Evolutionary conservation across 371 early-diverging fungal species (phyloP).

Genomic region (Actinomortierella wolfii): DNA sequence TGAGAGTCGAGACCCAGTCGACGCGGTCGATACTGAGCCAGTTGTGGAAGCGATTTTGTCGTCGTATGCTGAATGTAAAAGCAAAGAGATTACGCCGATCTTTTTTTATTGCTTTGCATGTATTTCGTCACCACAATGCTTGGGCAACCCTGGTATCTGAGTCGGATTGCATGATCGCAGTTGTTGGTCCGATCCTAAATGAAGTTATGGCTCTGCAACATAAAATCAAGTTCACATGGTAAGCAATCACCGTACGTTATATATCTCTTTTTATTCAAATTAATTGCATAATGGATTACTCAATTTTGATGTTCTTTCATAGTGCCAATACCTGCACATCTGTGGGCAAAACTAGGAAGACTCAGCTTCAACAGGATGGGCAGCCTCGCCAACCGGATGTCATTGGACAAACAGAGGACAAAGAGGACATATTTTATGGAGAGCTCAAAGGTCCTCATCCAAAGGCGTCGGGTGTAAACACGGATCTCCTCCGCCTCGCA

Average conservation of each 20-base stretch:
- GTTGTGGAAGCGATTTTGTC: not conserved
- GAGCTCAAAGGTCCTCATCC: conserved; percentile 12
- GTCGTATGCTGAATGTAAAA: conserved; percentile 7
- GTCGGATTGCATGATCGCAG: conserved; percentile 16
- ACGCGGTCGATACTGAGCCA: conserved; percentile 1
- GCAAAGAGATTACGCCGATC: conserved; percentile 5
- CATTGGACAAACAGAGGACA: conserved; percentile 1
- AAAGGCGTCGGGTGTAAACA: conserved; percentile 6
- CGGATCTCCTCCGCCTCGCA: conserved; percentile 12
- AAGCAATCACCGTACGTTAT: too few relatives aligned
- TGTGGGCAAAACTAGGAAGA: conserved; percentile 8
- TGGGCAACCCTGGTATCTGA: conserved; percentile 11
- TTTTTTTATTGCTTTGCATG: conserved; percentile 8
- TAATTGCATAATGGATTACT: too few relatives aligned
- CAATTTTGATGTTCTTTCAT: too few relatives aligned
- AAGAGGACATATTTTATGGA: conserved; percentile 8
- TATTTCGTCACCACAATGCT: conserved; percentile 2
- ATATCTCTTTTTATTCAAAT: too few relatives aligned
- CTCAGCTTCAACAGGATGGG: conserved; percentile 7
- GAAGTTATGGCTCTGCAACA: conserved; percentile 20
- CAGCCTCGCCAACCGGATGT: conserved; percentile 11
- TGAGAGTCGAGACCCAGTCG: too few relatives aligned
- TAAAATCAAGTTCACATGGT: conserved; percentile 13
- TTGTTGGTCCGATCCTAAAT: conserved; percentile 15
- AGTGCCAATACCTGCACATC: conserved; percentile 10